Conservation (phyloP, 202 grass and related monocot genomes). For the Panicum hallii region DNA sequence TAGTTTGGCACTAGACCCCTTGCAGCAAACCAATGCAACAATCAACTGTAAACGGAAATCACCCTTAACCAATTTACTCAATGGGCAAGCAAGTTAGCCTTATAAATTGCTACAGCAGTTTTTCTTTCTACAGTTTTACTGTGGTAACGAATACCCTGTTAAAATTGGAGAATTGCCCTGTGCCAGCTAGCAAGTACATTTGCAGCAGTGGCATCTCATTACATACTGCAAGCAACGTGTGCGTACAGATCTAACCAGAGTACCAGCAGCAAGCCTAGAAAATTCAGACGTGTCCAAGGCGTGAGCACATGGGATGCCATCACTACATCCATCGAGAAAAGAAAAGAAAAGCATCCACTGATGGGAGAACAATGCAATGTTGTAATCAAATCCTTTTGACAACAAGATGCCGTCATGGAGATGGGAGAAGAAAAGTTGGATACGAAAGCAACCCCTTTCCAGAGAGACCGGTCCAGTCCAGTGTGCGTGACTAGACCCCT, state of each 20-base stretch:
- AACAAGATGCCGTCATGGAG: background rate
- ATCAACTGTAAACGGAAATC: background rate
- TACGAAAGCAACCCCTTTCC: slow-evolving; percentile 38
- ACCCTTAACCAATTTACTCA: background rate
- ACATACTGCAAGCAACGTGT: background rate
- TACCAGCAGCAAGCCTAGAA: background rate
- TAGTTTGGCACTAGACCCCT: background rate
- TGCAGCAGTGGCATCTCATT: background rate
- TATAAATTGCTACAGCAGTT: background rate
- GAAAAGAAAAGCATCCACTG: slow-evolving; percentile 25
- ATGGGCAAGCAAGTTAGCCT: background rate
- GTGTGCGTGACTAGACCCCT: background rate
- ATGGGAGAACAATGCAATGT: background rate
- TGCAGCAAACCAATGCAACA: slow-evolving; percentile 6
- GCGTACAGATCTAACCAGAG: background rate
- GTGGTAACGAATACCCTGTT: background rate
- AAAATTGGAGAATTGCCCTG: background rate
- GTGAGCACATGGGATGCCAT: slow-evolving; percentile 23
- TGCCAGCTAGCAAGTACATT: background rate
- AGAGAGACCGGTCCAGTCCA: slow-evolving; percentile 18
- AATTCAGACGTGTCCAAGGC: slow-evolving; percentile 38
- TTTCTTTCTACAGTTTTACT: background rate
- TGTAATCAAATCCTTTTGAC: slow-evolving; percentile 13
- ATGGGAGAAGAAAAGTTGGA: slow-evolving; percentile 49
- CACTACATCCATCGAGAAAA: slow-evolving; percentile 41